Percentiles rank a stretch among this genome's conserved stretches.
These are phyloP conservation scores for Kodamaea suecica DNA, from an alignment of 1,139 yeast genomes.

Conservation along the genomic window DNA sequence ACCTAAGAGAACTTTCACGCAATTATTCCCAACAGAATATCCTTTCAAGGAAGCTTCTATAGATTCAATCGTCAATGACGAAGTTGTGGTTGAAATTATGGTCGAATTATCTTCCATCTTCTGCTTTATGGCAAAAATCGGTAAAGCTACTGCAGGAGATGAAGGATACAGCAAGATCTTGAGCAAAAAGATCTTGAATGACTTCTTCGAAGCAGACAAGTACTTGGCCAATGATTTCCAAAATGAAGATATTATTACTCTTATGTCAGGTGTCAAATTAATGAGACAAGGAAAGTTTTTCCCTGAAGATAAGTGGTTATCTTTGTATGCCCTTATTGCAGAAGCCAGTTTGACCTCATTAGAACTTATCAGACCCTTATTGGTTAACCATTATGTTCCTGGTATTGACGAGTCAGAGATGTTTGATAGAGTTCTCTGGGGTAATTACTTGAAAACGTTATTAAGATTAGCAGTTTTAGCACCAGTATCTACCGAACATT, in stretches of 20 bases:
- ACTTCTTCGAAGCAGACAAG: slow-evolving; percentile 32
- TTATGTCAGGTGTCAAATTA: slow-evolving; percentile 54
- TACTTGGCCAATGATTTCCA: slow-evolving; percentile 36
- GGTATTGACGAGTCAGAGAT: slow-evolving; percentile 44
- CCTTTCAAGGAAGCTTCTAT: slow-evolving; percentile 67
- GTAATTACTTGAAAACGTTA: slow-evolving; percentile 57
- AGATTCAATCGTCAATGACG: slow-evolving; percentile 74
- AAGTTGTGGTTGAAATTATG: slow-evolving; percentile 66
- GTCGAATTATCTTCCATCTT: slow-evolving; percentile 66
- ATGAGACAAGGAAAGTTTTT: slow-evolving; percentile 58
- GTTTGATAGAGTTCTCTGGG: slow-evolving; percentile 61
- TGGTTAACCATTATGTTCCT: slow-evolving; percentile 56
- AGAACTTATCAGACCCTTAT: slow-evolving; percentile 54
- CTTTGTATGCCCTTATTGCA: slow-evolving; percentile 59
- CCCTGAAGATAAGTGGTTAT: slow-evolving; percentile 68
- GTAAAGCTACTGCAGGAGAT: slow-evolving; percentile 45
- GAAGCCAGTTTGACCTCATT: slow-evolving; percentile 59
- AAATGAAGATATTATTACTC: slow-evolving; percentile 44
- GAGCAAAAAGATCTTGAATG: slow-evolving; percentile 24
- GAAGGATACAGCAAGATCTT: slow-evolving; percentile 39
- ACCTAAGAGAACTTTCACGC: slow-evolving; percentile 61
- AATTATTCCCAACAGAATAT: slow-evolving; percentile 62
- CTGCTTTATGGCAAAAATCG: slow-evolving; percentile 53
- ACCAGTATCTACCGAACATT: slow-evolving; percentile 60
- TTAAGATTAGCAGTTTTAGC: slow-evolving; percentile 52